Conservation (phyloP, 768 basidiomycete genomes). For the Auricularia auricula-judae region DNA sequence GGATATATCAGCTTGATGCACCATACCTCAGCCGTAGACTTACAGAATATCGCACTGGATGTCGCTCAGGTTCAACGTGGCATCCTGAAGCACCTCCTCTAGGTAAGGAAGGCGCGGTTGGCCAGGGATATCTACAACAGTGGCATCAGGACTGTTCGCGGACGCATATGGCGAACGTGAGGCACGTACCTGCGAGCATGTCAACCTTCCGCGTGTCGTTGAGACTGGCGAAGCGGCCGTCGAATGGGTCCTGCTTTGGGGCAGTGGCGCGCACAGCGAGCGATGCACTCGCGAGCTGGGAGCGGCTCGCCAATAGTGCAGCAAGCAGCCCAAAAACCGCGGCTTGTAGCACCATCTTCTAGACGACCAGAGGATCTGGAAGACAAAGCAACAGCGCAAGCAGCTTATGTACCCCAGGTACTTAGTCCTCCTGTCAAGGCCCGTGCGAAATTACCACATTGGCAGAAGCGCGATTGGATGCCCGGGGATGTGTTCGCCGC, state of each 20-base stretch:
- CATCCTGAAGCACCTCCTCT: not conserved
- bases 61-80: conserved; percentile 7
- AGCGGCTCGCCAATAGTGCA: no score
- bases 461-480: no score
- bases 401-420: no score
- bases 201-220: not conserved
- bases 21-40: not conserved
- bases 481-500: no score
- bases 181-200: not conserved
- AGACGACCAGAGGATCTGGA: no score
- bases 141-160: not conserved
- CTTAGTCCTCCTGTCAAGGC: no score
- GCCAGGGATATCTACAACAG: not conserved
- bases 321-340: no score
- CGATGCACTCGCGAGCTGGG: no score
- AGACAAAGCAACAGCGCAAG: no score
- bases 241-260: not conserved
- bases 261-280: no score
- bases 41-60: conserved; percentile 13
- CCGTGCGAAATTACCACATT: no score
- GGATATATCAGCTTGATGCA: not conserved
- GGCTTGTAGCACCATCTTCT: no score
- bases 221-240: not conserved
- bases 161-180: not conserved
- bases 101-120: not conserved